Percentiles rank a stretch among this genome's conserved stretches.
Conservation (phyloP, 2,329 filamentous ascomycete species). For the Sarocladium strictum region DNA sequence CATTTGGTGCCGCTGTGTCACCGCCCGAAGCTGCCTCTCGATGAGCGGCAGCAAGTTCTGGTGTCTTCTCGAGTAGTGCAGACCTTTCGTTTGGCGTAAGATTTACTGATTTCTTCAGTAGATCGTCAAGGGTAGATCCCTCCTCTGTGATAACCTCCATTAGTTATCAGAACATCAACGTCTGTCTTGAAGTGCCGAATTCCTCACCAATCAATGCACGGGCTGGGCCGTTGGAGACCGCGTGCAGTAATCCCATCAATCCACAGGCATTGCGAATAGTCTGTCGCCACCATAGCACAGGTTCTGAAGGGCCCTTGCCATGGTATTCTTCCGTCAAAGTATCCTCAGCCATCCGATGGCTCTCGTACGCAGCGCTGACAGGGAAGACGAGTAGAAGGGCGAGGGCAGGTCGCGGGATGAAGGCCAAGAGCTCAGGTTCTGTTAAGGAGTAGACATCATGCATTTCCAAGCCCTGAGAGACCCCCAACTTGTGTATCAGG, state of each 20-base stretch:
- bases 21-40: conserved; percentile 69
- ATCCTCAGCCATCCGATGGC: conserved; percentile 70
- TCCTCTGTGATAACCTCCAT: conserved; percentile 27
- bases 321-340: conserved; percentile 54
- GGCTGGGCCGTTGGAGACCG: conserved; percentile 70
- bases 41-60: conserved; percentile 72
- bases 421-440: conserved; percentile 75
- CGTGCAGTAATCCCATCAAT: conserved; percentile 81
- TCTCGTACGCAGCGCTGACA: conserved; percentile 72
- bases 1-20: conserved; percentile 71
- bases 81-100: conserved; percentile 62
- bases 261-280: conserved; percentile 94
- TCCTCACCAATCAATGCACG: conserved; percentile 49
- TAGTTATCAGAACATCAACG: no score
- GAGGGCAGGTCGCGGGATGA: conserved; percentile 81
- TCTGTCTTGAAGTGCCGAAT: no score
- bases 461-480: conserved; percentile 69
- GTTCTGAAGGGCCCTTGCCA: conserved; percentile 62
- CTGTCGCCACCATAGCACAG: conserved; percentile 90
- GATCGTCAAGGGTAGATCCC: conserved; percentile 51
- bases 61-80: conserved; percentile 68
- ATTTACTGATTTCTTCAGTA: conserved; percentile 66
- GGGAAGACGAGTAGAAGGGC: conserved; percentile 92
- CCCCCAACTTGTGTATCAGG: conserved; percentile 76
- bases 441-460: conserved; percentile 91